Base-by-base conservation (phyloP, 2,329 filamentous ascomycete genomes). In the Colletotrichum sp. region DNA sequence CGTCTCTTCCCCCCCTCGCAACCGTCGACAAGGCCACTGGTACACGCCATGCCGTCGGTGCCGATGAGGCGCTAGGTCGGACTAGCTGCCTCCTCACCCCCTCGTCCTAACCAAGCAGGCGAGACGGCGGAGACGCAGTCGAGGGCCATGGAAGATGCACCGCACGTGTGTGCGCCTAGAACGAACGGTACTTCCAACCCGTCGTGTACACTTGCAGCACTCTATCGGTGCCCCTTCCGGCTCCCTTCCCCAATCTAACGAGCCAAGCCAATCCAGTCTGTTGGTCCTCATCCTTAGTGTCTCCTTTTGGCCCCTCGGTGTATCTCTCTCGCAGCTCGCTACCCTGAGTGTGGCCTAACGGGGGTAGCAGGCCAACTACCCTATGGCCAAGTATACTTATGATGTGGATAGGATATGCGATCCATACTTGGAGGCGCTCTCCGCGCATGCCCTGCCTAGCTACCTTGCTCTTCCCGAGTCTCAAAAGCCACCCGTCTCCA, bases 151-250 rank as follows among this genome's bases (percentile, higher is more conserved):
- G 64, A 66, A 69, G 63, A 65, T 60, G 68, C 60, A 71, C 71
- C 75, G 69, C 77, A 78, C 77, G 71, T 78, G 75, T 72, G 75
- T 74, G 77, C 64, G 77, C 77, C 75, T 77, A 78, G 77, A 77
- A 71, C 71, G 77, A 76, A 76, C 75, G 75, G 75, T 78, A 78
- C 77, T 78, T 77, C 71, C 28, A 26, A 75, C 75, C 75, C 77
- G 75, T 72, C 77, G 34, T 69, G 32, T 69, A 66, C 71, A 75
- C 74, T 71, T 69, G 75, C 75, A 77, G 77, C 68, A 77, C 66
- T 78, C 75, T 78, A 77, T 78, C 71, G 75, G 77, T 78, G 75
- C 77, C 72, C 75, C 77, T 78, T 78, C 77, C 77, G 75, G 71
- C 64, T 77, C 63, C 73, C 76, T 74, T 77, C 70, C 71, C 77